These are phyloP conservation scores for Fusarium incarnatum DNA, from an alignment of 2,329 filamentous ascomycete species.

Conservation along the genomic window DNA sequence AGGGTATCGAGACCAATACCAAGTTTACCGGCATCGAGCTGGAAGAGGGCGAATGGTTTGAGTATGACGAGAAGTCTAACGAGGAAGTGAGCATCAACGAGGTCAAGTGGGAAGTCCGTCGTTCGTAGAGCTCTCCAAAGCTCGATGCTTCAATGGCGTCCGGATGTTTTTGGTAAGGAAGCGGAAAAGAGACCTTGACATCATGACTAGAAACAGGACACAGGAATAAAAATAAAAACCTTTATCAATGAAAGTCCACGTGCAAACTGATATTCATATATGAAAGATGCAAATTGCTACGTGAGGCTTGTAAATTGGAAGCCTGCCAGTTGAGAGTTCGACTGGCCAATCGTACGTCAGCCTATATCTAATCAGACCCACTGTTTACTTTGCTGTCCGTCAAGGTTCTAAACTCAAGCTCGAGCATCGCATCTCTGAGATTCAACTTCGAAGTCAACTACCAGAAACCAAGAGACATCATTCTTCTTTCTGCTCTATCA, in stretches of 20 bases:
- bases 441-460: constrained; percentile 3
- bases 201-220: neutral
- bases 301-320: neutral
- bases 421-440: neutral
- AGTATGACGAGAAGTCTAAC: constrained; percentile 93
- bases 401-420: constrained; percentile 26
- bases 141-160: neutral
- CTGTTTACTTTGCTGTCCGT: constrained; percentile 10
- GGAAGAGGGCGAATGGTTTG: constrained; percentile 93
- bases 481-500: no score
- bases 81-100: constrained; percentile 95
- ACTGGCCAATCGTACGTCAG: constrained; percentile 10
- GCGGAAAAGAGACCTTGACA: neutral
- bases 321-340: neutral
- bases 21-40: constrained; percentile 87
- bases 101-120: constrained; percentile 84
- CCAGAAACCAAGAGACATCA: neutral
- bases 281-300: constrained; percentile 5
- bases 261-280: neutral
- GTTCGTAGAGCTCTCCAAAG: constrained; percentile 62
- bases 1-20: constrained; percentile 81
- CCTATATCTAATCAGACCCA: constrained; percentile 17
- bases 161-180: neutral
- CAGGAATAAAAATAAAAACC: neutral
- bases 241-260: neutral